A percentile compares a stretch with the other conserved stretches of the same genome.
phyloP scores from a whole-genome alignment of 805 yeast species.

The Cyberlindnera americana region DNA sequence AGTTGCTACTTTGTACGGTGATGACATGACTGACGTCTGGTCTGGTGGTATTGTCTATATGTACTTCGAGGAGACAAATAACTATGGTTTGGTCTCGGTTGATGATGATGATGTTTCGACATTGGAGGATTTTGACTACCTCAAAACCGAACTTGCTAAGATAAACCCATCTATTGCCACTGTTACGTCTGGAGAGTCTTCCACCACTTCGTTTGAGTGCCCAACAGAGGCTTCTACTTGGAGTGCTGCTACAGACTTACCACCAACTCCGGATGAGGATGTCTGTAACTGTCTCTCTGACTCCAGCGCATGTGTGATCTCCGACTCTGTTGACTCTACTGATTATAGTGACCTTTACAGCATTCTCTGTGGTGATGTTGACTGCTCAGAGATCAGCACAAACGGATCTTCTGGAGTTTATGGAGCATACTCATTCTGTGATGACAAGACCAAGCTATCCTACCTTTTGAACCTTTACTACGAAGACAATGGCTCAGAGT shows the following conservation, averaged over 20 bases:
- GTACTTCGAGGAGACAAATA: constrained; percentile 81
- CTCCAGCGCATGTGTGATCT: constrained; percentile 58
- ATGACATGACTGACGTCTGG: constrained; percentile 84
- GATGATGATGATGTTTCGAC: constrained; percentile 50
- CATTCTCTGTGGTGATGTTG: constrained; percentile 51
- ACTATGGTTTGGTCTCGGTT: constrained; percentile 74
- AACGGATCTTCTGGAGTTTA: constrained; percentile 64
- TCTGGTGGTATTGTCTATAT: constrained; percentile 92
- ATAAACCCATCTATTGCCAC: constrained; percentile 49
- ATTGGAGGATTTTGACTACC: constrained; percentile 54
- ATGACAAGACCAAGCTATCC: constrained; percentile 64
- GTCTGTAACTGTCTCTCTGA: constrained; percentile 60
- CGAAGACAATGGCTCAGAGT: constrained; percentile 39
- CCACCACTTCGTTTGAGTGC: constrained; percentile 39
- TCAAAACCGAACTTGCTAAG: constrained; percentile 49
- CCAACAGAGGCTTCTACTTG: constrained; percentile 54
- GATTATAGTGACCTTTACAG: constrained; percentile 63
- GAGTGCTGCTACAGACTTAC: constrained; percentile 64
- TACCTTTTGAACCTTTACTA: constrained; percentile 67
- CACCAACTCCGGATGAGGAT: constrained; percentile 71
- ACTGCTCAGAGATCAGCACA: constrained; percentile 58
- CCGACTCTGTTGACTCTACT: constrained; percentile 42
- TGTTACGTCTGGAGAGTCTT: constrained; percentile 30
- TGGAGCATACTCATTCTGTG: constrained; percentile 74
- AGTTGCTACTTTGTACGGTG: constrained; percentile 60